Evolutionary conservation across 495 filamentous ascomycete species (phyloP).

Genomic region (Clohesyomyces aquaticus): DNA sequence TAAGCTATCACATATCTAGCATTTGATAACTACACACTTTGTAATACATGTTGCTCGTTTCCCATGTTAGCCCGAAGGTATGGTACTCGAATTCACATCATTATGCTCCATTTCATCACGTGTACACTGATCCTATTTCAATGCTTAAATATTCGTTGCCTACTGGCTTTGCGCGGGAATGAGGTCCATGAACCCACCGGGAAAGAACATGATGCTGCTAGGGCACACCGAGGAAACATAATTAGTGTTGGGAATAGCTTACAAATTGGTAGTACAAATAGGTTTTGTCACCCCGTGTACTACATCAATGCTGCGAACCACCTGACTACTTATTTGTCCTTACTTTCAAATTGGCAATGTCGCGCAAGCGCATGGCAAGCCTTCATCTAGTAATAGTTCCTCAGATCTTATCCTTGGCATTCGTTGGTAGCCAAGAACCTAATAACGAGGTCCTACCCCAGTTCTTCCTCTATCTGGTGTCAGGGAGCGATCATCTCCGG

Average conservation of each 20-base stretch:
- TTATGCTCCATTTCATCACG: not conserved
- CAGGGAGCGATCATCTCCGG: not conserved
- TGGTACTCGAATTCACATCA: not conserved
- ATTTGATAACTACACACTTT: not conserved
- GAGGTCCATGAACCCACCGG: not conserved
- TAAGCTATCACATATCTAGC: not conserved
- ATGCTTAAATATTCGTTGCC: not conserved
- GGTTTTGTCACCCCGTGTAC: not conserved
- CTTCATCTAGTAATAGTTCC: not conserved
- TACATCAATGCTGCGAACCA: not conserved
- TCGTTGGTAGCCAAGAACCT: not conserved
- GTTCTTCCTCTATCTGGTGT: not conserved
- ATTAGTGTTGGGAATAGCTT: not conserved
- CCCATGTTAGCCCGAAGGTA: not conserved
- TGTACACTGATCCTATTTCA: not conserved
- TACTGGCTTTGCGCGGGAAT: not conserved
- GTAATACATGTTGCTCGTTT: not conserved
- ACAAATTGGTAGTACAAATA: not conserved
- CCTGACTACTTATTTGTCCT: not conserved
- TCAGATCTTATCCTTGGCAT: not conserved
- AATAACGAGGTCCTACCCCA: not conserved
- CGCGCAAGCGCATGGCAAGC: not conserved
- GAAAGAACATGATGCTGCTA: not conserved
- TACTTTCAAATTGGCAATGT: not conserved
- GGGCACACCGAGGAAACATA: not conserved